These are phyloP conservation scores for Aspergillus steynii DNA, from an alignment of 495 filamentous ascomycete genomes.

Conservation along the genomic window DNA sequence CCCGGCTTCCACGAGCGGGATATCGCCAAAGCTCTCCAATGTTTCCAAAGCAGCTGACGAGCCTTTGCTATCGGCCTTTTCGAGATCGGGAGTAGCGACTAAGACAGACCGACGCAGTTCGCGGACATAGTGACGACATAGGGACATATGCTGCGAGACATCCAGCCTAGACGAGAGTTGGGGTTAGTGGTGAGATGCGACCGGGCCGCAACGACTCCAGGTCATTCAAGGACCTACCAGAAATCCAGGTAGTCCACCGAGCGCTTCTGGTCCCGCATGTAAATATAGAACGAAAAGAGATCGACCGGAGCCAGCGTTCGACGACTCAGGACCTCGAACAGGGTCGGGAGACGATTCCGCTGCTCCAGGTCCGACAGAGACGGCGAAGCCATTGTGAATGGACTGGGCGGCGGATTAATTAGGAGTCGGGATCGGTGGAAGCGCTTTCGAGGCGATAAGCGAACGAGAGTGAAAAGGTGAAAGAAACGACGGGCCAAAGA, in stretches of 20 bases:
- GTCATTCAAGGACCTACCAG: constrained; percentile 60
- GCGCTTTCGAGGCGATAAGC: neutral
- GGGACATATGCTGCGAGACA: constrained; percentile 97
- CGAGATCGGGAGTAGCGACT: constrained; percentile 86
- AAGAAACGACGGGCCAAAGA: constrained; percentile 16
- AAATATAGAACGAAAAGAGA: constrained; percentile 98
- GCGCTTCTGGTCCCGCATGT: constrained; percentile 97
- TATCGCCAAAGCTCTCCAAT: constrained; percentile 64
- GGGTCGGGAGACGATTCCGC: constrained; percentile 85
- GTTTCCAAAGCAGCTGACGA: constrained; percentile 79
- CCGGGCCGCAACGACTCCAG: neutral
- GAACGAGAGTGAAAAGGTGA: neutral
- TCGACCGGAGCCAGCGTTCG: constrained; percentile 91
- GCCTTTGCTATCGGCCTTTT: constrained; percentile 75
- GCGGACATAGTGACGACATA: constrained; percentile 96
- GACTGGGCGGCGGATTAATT: neutral
- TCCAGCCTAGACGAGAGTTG: constrained; percentile 71
- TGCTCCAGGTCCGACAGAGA: constrained; percentile 38
- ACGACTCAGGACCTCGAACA: constrained; percentile 92
- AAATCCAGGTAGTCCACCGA: constrained; percentile 98
- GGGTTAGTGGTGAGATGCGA: constrained; percentile 4
- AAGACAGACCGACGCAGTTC: constrained; percentile 92
- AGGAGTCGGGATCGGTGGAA: neutral
- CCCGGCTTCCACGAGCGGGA: constrained; percentile 48
- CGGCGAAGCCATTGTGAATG: constrained; percentile 35